Percentiles rank a stretch among this genome's conserved stretches.
Conservation (phyloP, 1,139 yeast genomes). For the Nematodospora anomalae region DNA sequence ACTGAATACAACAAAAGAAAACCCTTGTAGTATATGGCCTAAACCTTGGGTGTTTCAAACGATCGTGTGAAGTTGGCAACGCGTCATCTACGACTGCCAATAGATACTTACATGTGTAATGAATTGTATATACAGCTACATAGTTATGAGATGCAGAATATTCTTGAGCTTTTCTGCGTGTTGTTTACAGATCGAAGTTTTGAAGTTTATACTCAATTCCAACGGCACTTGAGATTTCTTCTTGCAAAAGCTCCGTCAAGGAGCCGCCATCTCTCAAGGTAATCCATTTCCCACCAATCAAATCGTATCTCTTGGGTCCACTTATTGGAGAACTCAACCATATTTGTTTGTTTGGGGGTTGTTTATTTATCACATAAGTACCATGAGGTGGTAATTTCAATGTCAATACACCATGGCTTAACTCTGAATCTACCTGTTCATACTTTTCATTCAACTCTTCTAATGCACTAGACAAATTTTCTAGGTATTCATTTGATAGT, state of each 20-base stretch:
- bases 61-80: no score
- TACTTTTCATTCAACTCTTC: constrained; percentile 61
- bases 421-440: constrained; percentile 73
- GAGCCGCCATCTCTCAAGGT: constrained; percentile 56
- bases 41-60: no score
- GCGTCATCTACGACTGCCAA: no score
- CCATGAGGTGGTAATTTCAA: constrained; percentile 67
- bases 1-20: no score
- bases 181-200: no score
- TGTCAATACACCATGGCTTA: constrained; percentile 80
- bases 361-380: constrained; percentile 85
- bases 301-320: constrained; percentile 80
- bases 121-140: neutral
- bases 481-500: constrained; percentile 63
- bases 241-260: constrained; percentile 46
- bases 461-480: constrained; percentile 58
- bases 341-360: constrained; percentile 90
- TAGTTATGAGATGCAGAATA: no score
- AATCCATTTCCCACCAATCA: constrained; percentile 57
- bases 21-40: no score
- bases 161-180: no score
- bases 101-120: neutral
- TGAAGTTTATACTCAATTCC: constrained; percentile 30
- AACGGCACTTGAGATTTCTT: constrained; percentile 48
- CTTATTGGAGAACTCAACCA: constrained; percentile 91